phyloP scores from a whole-genome alignment of 1,139 yeast species.

The Yamadazyma membranifaciens region DNA sequence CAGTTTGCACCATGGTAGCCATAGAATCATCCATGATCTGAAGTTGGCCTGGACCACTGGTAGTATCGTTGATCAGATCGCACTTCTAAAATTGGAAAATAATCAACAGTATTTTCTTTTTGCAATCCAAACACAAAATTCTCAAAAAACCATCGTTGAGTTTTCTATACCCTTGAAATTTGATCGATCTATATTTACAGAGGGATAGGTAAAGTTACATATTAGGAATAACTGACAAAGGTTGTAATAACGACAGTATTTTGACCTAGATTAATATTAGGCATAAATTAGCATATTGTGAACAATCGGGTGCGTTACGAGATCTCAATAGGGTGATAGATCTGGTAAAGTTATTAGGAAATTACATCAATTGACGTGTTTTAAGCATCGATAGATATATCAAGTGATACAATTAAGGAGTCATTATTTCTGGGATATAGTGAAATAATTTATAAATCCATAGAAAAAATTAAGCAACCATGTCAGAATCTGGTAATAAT shows the following conservation, averaged over 20 bases:
- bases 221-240: neutral
- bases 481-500: neutral
- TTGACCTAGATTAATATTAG: too few relatives aligned
- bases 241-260: too few relatives aligned
- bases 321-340: neutral
- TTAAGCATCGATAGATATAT: neutral
- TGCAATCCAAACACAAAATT: constrained; percentile 2
- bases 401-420: too few relatives aligned
- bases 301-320: too few relatives aligned
- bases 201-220: neutral
- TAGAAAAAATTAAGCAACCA: too few relatives aligned
- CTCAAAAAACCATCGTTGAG: constrained; percentile 3
- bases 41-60: too few relatives aligned
- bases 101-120: constrained; percentile 1
- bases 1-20: too few relatives aligned
- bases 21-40: too few relatives aligned
- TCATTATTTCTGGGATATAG: too few relatives aligned
- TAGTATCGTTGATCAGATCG: constrained; percentile 1
- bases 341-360: neutral
- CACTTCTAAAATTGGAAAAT: constrained; percentile 7
- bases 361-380: neutral
- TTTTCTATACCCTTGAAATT: neutral
- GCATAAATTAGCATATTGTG: too few relatives aligned
- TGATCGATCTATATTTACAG: neutral
- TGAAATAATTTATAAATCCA: neutral